These are phyloP conservation scores for Ceratobasidium sp. DNA, from an alignment of 1,284 basidiomycete species.

Conservation along the genomic window DNA sequence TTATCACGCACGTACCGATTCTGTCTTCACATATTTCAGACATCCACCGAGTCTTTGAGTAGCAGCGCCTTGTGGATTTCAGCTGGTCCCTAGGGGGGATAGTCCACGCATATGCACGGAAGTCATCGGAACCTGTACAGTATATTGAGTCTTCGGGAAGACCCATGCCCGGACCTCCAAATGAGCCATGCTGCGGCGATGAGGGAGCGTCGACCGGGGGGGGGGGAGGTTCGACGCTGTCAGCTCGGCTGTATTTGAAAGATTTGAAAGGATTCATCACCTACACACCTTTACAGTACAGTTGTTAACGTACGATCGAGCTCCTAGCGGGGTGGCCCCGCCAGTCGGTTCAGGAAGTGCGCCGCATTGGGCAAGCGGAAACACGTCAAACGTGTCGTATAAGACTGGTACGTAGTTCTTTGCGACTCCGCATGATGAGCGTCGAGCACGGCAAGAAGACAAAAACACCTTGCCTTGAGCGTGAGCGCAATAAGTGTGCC, in stretches of 20 bases:
- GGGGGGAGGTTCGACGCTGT: not conserved
- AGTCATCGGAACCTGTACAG: slow-evolving; percentile 42
- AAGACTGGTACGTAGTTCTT: slow-evolving; percentile 34
- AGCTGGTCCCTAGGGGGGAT: slow-evolving; percentile 26
- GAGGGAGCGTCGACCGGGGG: slow-evolving; percentile 8
- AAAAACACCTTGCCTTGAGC: slow-evolving; percentile 25
- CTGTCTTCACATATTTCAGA: slow-evolving; percentile 2
- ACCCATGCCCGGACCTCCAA: slow-evolving; percentile 37
- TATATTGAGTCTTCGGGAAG: slow-evolving; percentile 43
- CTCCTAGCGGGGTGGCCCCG: slow-evolving; percentile 2
- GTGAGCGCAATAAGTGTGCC: slow-evolving; percentile 40
- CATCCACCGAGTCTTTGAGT: slow-evolving; percentile 14
- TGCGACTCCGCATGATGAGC: slow-evolving; percentile 9
- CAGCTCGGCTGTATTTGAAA: slow-evolving; percentile 43
- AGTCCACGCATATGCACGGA: slow-evolving; percentile 38
- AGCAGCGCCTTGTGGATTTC: slow-evolving; percentile 13
- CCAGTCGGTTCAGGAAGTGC: slow-evolving; percentile 2
- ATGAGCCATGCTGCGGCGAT: slow-evolving; percentile 38
- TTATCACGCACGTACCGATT: slow-evolving; percentile 30
- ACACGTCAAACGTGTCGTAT: slow-evolving; percentile 42
- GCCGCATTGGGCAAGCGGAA: slow-evolving; percentile 38
- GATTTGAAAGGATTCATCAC: not conserved
- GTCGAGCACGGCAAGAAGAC: not conserved
- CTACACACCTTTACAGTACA: slow-evolving; percentile 41
- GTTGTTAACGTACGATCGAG: slow-evolving; percentile 35